phyloP scores from a whole-genome alignment of 768 basidiomycete species.

The Auricularia auricula-judae region DNA sequence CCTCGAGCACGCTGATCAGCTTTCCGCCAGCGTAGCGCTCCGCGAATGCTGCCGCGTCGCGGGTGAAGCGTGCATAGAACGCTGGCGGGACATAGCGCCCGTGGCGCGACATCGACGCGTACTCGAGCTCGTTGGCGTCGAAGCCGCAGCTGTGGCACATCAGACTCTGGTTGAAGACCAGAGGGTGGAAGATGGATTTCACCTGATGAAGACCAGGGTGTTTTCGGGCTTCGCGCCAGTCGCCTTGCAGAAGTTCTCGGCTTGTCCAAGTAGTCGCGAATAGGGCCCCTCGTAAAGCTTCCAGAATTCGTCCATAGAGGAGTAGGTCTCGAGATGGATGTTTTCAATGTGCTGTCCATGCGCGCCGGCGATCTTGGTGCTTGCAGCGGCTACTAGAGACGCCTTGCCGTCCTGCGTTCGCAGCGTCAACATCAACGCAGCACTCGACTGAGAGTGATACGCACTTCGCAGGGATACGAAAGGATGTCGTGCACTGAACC shows the following conservation, averaged over 20 bases:
- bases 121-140: slow-evolving; percentile 91
- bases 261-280: slow-evolving; percentile 48
- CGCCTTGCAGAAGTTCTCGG: slow-evolving; percentile 54
- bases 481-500: slow-evolving; percentile 91
- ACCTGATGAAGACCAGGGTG: slow-evolving; percentile 84
- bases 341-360: slow-evolving; percentile 88
- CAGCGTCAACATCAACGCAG: neutral
- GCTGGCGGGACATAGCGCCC: slow-evolving; percentile 76
- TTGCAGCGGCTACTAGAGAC: slow-evolving; percentile 75
- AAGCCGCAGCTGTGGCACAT: slow-evolving; percentile 96
- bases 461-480: slow-evolving; percentile 84
- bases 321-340: slow-evolving; percentile 68
- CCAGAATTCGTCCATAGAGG: slow-evolving; percentile 66
- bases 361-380: slow-evolving; percentile 60
- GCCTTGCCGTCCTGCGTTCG: slow-evolving; percentile 63
- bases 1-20: slow-evolving; percentile 84
- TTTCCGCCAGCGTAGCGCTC: slow-evolving; percentile 54
- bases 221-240: slow-evolving; percentile 48
- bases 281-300: slow-evolving; percentile 61
- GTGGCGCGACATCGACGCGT: slow-evolving; percentile 84
- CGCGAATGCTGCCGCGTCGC: slow-evolving; percentile 56
- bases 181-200: no score
- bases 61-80: slow-evolving; percentile 78
- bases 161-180: no score
- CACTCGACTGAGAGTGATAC: no score